These are phyloP conservation scores for Pseudohalonectria lignicola DNA, from an alignment of 2,329 filamentous ascomycete species.

Conservation along the genomic window DNA sequence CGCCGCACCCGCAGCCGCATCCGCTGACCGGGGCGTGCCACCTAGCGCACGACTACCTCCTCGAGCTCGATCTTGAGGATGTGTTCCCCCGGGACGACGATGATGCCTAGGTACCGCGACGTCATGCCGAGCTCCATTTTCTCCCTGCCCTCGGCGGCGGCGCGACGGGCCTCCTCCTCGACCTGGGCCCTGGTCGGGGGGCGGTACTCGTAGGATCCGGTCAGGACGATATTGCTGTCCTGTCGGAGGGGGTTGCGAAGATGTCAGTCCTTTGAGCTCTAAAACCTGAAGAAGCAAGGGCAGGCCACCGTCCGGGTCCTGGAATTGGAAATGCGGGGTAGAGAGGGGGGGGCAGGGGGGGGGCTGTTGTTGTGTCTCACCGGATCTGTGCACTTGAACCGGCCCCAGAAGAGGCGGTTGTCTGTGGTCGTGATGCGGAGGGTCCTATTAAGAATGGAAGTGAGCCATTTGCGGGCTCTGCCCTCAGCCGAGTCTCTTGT, in stretches of 20 bases:
- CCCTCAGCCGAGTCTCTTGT: no score
- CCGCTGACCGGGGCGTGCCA: no score
- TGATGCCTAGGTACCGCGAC: constrained; percentile 75
- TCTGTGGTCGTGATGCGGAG: constrained; percentile 74
- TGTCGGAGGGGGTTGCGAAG: no score
- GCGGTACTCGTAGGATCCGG: constrained; percentile 82
- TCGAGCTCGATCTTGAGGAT: constrained; percentile 85
- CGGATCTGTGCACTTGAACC: constrained; percentile 90
- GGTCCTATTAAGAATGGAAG: constrained; percentile 63
- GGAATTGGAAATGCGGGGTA: constrained; percentile 1
- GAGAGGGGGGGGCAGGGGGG: constrained; percentile 1
- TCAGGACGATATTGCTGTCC: constrained; percentile 83
- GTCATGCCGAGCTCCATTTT: constrained; percentile 55
- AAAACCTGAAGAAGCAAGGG: no score
- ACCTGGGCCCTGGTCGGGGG: constrained; percentile 47
- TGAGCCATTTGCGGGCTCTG: no score
- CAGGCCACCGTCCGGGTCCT: no score
- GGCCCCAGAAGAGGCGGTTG: constrained; percentile 76
- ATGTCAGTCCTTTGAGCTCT: no score
- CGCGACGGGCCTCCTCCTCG: constrained; percentile 23
- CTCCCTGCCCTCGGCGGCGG: constrained; percentile 17
- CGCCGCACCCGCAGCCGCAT: no score
- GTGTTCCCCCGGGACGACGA: constrained; percentile 80
- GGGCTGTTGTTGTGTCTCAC: no score
- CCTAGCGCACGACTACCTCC: no score